Evolutionary conservation across 306 rosid species (phyloP).

Genomic region (Corylus heterophylla): DNA sequence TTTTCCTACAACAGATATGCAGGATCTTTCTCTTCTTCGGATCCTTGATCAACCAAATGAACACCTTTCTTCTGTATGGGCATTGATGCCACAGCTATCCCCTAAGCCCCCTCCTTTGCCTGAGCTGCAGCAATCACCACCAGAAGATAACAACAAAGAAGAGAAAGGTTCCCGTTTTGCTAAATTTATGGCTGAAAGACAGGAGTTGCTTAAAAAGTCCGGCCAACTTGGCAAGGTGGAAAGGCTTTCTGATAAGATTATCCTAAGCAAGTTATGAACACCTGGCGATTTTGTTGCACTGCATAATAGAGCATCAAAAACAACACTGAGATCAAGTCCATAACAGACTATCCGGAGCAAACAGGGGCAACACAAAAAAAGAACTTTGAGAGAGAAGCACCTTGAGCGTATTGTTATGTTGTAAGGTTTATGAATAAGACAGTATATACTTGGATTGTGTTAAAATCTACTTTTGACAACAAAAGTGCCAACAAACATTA

Average conservation of each 20-base stretch:
- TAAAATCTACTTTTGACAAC: no score
- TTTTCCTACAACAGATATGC: slow-evolving; percentile 56
- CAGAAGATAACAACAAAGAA: slow-evolving; percentile 41
- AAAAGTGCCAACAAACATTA: no score
- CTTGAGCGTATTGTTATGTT: no score
- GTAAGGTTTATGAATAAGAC: no score
- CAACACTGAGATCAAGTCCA: not conserved
- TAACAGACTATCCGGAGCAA: not conserved
- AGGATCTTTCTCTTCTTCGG: slow-evolving; percentile 53
- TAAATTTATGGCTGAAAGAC: slow-evolving; percentile 75
- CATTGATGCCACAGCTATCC: slow-evolving; percentile 71
- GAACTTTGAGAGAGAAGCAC: no score
- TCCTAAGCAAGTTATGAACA: slow-evolving; percentile 76
- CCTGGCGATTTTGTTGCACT: slow-evolving; percentile 9
- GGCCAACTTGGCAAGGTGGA: slow-evolving; percentile 39
- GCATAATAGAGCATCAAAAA: slow-evolving; percentile 16
- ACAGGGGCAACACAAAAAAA: no score
- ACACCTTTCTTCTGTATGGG: slow-evolving; percentile 78
- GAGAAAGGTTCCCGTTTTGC: slow-evolving; percentile 78
- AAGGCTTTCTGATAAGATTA: slow-evolving; percentile 33
- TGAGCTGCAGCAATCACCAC: slow-evolving; percentile 38
- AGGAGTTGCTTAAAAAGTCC: slow-evolving; percentile 44
- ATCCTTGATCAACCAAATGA: slow-evolving; percentile 67
- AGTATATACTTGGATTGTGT: no score
- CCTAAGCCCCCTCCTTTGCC: slow-evolving; percentile 57